Conservation (phyloP, 805 yeast genomes). For the Sugiyamaella americana region DNA sequence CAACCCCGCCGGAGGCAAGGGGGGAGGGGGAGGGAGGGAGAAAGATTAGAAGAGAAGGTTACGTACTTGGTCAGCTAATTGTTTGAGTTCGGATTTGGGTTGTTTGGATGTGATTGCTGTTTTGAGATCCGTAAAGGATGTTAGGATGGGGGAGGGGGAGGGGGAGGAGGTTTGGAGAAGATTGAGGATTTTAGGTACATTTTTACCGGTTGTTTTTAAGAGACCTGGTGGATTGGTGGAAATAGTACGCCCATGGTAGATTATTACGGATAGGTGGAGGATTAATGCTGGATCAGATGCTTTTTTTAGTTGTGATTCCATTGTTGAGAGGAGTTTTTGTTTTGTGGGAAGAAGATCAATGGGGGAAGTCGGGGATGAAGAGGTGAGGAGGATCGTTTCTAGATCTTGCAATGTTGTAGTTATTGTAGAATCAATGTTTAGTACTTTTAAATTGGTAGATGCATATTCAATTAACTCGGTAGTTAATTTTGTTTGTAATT, state of each 20-base stretch:
- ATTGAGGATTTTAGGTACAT: slow-evolving; percentile 28
- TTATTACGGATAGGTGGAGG: slow-evolving; percentile 25
- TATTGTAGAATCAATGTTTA: neutral
- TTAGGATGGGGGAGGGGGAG: neutral
- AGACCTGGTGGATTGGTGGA: slow-evolving; percentile 16
- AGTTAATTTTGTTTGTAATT: slow-evolving; percentile 22
- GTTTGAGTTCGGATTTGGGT: neutral
- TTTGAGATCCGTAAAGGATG: neutral
- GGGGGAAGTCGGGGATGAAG: neutral
- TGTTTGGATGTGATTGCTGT: neutral
- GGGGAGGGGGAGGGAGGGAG: too few relatives aligned
- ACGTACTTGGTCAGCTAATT: neutral
- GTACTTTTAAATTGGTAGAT: slow-evolving; percentile 3
- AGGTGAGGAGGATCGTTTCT: neutral
- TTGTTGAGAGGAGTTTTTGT: slow-evolving; percentile 7
- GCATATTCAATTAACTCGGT: slow-evolving; percentile 3
- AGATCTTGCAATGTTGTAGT: neutral
- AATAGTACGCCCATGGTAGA: slow-evolving; percentile 16
- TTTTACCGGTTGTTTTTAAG: slow-evolving; percentile 26
- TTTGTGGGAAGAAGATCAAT: slow-evolving; percentile 1
- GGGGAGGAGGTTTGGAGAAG: slow-evolving; percentile 8
- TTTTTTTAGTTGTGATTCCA: slow-evolving; percentile 13
- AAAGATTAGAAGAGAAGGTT: too few relatives aligned
- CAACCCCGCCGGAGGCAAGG: too few relatives aligned
- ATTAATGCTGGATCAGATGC: slow-evolving; percentile 24